Base-by-base conservation (phyloP, 1,284 basidiomycete species). In the Athelia psychrophila region DNA sequence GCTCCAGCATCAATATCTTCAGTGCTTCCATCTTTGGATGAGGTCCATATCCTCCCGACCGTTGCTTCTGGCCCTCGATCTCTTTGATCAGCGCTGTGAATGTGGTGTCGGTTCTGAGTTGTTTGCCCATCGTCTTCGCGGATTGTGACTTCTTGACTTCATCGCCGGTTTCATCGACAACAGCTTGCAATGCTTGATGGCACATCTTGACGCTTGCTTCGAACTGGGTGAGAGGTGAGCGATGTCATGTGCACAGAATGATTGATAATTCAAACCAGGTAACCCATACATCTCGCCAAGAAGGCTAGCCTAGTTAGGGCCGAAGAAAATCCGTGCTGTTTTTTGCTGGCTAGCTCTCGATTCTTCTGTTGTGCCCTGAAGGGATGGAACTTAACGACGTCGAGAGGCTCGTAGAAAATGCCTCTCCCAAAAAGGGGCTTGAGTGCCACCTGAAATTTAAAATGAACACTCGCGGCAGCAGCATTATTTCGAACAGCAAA, bases 11-110 rank as follows among this genome's bases (percentile, higher is more conserved):
- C 32, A 98, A 72, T 9, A 79, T 75, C 50, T 87, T 83, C 15
- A 98, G 78, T 55, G 81, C 87, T 35, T 91, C 88, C 86, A 99
- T 91, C 74, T 99, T 99, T 2, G 97, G 97, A 69, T 99, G 97
- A 42, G 79, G 65, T 3, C 77, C 66, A 59, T 86, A 87, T 2
- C 81, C 82, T 2, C 66, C 68, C 40, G 70, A 67, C 49, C 74
- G 72, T 9, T 5, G 6, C n/a, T 22, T 6, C 60, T 80, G 78
- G n/a, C 57, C 58, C 52, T 90, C 83, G 25, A 93, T 74, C 58
- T 88, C 84, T 19, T 71, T 67, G 59, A 92, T 75, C 35, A 91
- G 69, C 13, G 75, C 76, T 53, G 80, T 76, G 59, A 89, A 91
- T 18, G 76, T 69, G 0, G 80, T 68, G 58, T 91, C 79, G 24